A percentile compares a stretch with the other conserved stretches of the same genome.
These are phyloP conservation scores for Theobroma grandiflorum DNA, from an alignment of 441 rosid genomes.

Conservation along the genomic window DNA sequence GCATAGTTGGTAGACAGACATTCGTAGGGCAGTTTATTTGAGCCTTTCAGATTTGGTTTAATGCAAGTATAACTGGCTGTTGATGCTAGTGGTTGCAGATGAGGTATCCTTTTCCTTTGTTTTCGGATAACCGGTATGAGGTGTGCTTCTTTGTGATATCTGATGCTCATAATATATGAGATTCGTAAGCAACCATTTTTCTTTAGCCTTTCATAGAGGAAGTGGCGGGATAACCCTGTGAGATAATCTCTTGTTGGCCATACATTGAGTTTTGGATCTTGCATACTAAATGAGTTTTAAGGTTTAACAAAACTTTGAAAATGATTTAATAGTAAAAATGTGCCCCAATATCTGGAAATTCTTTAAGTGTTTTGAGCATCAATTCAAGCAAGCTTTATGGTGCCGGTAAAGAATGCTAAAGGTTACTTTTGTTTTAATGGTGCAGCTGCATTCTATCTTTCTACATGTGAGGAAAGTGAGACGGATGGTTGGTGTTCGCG, in stretches of 20 bases:
- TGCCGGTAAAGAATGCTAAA: neutral
- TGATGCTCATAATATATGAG: neutral
- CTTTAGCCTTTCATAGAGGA: neutral
- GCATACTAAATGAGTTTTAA: neutral
- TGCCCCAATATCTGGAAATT: neutral
- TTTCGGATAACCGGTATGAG: neutral
- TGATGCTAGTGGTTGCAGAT: neutral
- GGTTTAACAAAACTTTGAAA: neutral
- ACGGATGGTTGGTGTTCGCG: slow-evolving; percentile 87
- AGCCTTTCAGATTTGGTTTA: neutral
- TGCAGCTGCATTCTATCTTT: slow-evolving; percentile 89
- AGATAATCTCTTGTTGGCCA: too few species aligned
- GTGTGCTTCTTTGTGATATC: neutral
- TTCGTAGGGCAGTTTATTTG: neutral
- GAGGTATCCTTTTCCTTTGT: neutral
- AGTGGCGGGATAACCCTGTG: neutral
- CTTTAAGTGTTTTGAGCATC: neutral
- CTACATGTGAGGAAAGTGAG: slow-evolving; percentile 87
- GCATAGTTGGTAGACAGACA: neutral
- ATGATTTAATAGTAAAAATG: neutral
- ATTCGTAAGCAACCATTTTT: neutral
- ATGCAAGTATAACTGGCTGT: neutral
- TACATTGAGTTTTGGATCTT: neutral
- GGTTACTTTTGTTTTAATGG: slow-evolving; percentile 16
- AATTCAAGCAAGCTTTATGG: neutral